phyloP scores from a whole-genome alignment of 768 basidiomycete species.

The Termitomyces sp. region DNA sequence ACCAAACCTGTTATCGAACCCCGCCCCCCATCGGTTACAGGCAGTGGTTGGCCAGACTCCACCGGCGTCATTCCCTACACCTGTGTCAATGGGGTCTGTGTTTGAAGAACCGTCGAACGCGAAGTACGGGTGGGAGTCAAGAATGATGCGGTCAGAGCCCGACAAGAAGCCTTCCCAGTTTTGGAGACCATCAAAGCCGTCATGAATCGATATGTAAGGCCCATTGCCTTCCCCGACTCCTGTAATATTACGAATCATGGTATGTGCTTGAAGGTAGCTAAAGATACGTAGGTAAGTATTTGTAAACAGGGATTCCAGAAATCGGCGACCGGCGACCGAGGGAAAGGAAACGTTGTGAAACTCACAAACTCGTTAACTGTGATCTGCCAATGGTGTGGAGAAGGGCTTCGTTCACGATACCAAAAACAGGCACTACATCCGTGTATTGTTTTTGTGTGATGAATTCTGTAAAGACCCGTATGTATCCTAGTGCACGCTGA shows the following conservation, averaged over 20 bases:
- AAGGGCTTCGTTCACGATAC: slow-evolving; percentile 63
- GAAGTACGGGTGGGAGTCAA: slow-evolving; percentile 41
- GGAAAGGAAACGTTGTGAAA: slow-evolving; percentile 29
- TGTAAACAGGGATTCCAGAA: background rate
- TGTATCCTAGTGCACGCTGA: slow-evolving; percentile 72
- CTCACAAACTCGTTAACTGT: slow-evolving; percentile 59
- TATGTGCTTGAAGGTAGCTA: slow-evolving; percentile 56
- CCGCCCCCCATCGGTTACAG: slow-evolving; percentile 48
- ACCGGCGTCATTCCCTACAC: slow-evolving; percentile 28
- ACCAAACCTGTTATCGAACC: slow-evolving; percentile 21
- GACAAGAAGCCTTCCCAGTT: slow-evolving; percentile 30
- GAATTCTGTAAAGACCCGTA: slow-evolving; percentile 79
- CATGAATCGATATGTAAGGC: slow-evolving; percentile 48
- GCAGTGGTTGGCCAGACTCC: slow-evolving; percentile 42
- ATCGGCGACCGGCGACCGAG: slow-evolving; percentile 24
- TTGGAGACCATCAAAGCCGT: slow-evolving; percentile 42
- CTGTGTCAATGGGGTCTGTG: slow-evolving; percentile 25
- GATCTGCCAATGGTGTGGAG: slow-evolving; percentile 52
- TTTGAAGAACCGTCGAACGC: slow-evolving; percentile 43
- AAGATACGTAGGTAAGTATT: background rate
- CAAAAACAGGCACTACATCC: slow-evolving; percentile 60
- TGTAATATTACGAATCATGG: slow-evolving; percentile 68
- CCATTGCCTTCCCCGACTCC: slow-evolving; percentile 69
- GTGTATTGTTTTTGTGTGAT: slow-evolving; percentile 76
- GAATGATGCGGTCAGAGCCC: slow-evolving; percentile 37